Conservation (phyloP, 164 flowering plant genomes). For the Stephania japonica region DNA sequence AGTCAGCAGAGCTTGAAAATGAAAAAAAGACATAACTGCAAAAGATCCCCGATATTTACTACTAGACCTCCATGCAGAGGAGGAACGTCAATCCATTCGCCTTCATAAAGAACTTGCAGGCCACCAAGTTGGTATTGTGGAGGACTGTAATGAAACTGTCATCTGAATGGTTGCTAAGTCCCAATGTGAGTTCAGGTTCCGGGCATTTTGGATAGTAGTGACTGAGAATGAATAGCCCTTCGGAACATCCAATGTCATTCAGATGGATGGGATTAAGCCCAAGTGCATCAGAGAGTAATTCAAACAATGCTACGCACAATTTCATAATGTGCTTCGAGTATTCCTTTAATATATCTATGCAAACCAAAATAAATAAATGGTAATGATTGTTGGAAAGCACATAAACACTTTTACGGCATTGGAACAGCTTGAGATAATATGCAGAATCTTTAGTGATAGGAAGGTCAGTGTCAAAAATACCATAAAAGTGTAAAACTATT, state of each 20-base stretch:
- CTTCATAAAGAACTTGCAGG: conserved; percentile 22
- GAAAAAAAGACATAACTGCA: conserved; percentile 13
- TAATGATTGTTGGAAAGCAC: too few species aligned
- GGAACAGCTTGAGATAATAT: too few species aligned
- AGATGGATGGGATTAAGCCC: conserved; percentile 27
- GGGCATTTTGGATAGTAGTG: conserved; percentile 29
- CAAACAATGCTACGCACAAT: conserved; percentile 17
- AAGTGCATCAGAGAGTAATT: conserved; percentile 30
- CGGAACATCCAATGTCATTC: conserved; percentile 12
- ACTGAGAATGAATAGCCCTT: conserved; percentile 1
- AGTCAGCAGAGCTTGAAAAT: too few species aligned
- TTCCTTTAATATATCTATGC: conserved; percentile 16
- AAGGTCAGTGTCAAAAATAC: too few species aligned
- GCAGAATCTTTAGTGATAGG: too few species aligned
- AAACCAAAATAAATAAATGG: not conserved
- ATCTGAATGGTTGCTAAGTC: conserved; percentile 28
- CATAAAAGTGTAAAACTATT: too few species aligned
- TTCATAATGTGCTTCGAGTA: conserved; percentile 12
- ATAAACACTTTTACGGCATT: too few species aligned
- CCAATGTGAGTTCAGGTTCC: conserved; percentile 23
- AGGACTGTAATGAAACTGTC: conserved; percentile 22
- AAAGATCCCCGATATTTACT: conserved; percentile 23
- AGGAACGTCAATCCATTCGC: conserved; percentile 23
- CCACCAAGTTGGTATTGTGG: conserved; percentile 25
- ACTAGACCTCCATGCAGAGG: conserved; percentile 24